Evolutionary conservation across 2,329 filamentous ascomycete species (phyloP), one percentile per base, ranked within the genome.

Genomic region (Xylariaceae sp.): DNA sequence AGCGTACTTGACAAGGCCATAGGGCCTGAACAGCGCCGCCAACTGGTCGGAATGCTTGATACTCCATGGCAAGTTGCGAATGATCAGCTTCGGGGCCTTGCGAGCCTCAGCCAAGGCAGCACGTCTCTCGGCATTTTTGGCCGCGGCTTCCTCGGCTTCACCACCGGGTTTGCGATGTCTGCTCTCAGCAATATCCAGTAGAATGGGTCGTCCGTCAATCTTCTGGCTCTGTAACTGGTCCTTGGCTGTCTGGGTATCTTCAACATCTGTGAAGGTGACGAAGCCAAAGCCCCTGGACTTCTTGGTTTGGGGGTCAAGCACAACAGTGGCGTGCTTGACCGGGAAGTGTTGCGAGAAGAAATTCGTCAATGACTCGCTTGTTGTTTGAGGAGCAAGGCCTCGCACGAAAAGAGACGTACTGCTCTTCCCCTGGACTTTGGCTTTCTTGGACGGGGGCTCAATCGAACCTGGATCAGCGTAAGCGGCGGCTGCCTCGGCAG

Each of bases 291-390:
- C 90, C 59, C 87, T 84, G 11, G 88, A 96, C 52, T 81, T 70
- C 58, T 95, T 95, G 2, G 89, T 94, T 49, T 81, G 73, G 12
- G 85, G 80, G 60, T 98, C 90, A 40, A 83, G 68, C 27, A 98
- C 88, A 4, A 94, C 88, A n/a, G 85, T 86, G 36, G 92, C 90
- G 64, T 97, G 90, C 64, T 96, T 97, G 59, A 98, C 78, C 6
- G 94, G 89, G 55, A 87, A 97, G 43, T 88, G 85, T 61, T 96
- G 80, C 5, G 92, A 97, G 66, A 98, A 98, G 63, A 89, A 83
- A 43, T 88, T 82, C 43, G 88, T 86, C 47, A 98, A 73, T 37
- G 74, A 74, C 56, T 96, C 88, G 59, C 78, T 86, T 23, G 89
- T 97, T 26, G 83, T 82, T 16, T 73, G 76, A 15, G 82, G 67